A percentile compares a stretch with the other conserved stretches of the same genome.
Conservation (phyloP, 2,329 filamentous ascomycete species). For the Bipolaris oryzae region DNA sequence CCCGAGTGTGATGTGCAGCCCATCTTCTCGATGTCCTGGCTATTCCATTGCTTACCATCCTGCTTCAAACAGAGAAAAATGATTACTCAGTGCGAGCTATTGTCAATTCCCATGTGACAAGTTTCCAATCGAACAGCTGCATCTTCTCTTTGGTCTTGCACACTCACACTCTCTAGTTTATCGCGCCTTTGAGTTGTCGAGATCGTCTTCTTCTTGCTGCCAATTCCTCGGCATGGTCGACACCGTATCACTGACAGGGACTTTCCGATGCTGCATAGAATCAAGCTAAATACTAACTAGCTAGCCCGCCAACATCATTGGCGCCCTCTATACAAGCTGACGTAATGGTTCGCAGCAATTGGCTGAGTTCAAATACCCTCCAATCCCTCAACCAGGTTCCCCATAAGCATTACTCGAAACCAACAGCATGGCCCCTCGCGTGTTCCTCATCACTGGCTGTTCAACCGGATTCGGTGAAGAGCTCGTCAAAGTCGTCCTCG, state of each 20-base stretch:
- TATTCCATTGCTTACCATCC: background rate
- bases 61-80: background rate
- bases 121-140: background rate
- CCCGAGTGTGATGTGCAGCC: background rate
- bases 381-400: background rate
- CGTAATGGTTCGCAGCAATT: background rate
- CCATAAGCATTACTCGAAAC: background rate
- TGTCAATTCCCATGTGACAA: background rate
- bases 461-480: slow-evolving; percentile 56
- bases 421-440: slow-evolving; percentile 48
- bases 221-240: background rate
- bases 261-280: background rate
- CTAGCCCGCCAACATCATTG: slow-evolving; percentile 4
- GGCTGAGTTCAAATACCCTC: background rate
- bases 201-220: background rate
- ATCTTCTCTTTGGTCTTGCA: background rate
- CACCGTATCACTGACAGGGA: background rate
- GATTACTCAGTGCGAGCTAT: background rate
- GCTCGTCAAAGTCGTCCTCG: slow-evolving; percentile 52
- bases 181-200: background rate
- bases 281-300: background rate
- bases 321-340: background rate
- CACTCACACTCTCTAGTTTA: background rate
- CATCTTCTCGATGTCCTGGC: background rate
- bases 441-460: slow-evolving; percentile 57